These are phyloP conservation scores for Mariannaea sp. DNA, from an alignment of 2,329 filamentous ascomycete species.

Conservation along the genomic window DNA sequence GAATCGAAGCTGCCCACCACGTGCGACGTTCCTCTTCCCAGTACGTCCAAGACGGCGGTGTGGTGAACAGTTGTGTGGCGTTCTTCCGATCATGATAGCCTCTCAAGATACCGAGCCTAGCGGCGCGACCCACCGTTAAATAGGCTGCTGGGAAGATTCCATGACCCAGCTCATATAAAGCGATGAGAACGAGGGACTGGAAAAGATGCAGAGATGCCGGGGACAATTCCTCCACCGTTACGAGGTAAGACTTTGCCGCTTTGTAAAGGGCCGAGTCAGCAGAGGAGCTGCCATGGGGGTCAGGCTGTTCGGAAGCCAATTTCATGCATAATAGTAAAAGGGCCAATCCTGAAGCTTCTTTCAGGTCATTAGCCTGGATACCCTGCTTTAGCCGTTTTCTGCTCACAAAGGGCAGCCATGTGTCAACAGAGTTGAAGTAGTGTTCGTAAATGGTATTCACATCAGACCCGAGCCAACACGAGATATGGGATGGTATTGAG, in stretches of 20 bases:
- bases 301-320: not conserved
- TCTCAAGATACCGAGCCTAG: conserved; percentile 1
- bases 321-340: conserved; percentile 1
- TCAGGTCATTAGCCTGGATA: not conserved
- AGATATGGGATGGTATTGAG: not conserved
- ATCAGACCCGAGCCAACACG: not conserved
- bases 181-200: not conserved
- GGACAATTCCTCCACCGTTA: not conserved
- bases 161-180: not conserved
- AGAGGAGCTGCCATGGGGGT: not conserved
- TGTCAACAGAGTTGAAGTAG: conserved; percentile 1
- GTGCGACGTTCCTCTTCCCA: conserved; percentile 12
- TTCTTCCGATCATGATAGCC: conserved; percentile 6
- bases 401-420: conserved; percentile 5
- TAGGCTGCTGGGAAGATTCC: conserved; percentile 3
- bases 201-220: not conserved
- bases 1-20: conserved; percentile 8
- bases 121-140: not conserved
- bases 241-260: not conserved
- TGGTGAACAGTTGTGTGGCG: not conserved
- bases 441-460: not conserved
- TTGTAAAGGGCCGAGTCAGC: not conserved
- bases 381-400: not conserved
- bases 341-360: not conserved
- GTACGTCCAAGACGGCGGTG: conserved; percentile 8